Evolutionary conservation across 2,329 filamentous ascomycete species (phyloP).

Genomic region (Rugonectria rugulosa): DNA sequence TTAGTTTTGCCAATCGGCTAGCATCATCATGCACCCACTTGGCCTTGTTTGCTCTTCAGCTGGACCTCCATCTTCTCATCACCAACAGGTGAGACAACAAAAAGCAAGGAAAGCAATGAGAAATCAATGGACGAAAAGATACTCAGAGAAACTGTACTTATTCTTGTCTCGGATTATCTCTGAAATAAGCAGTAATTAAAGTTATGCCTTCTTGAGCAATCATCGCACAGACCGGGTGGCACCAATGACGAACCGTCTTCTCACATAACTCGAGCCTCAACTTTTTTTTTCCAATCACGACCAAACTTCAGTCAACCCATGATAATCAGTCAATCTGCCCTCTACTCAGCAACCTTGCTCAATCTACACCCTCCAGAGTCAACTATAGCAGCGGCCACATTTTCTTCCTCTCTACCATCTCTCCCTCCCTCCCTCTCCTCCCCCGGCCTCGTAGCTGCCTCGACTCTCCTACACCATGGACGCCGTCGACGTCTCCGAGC

Average conservation of each 20-base stretch:
- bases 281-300: not conserved
- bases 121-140: not conserved
- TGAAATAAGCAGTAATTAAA: not conserved
- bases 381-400: too few relatives aligned
- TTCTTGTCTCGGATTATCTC: not conserved
- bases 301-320: not conserved
- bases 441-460: conserved; percentile 44
- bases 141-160: not conserved
- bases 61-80: too few relatives aligned
- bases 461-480: conserved; percentile 52
- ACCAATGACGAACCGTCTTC: not conserved
- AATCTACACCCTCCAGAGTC: not conserved
- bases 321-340: not conserved
- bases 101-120: too few relatives aligned
- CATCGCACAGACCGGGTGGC: conserved; percentile 5
- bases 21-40: not conserved
- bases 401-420: not conserved
- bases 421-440: not conserved
- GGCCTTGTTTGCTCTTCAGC: not conserved
- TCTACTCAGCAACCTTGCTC: not conserved
- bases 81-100: not conserved
- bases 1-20: conserved; percentile 5
- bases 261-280: conserved; percentile 5
- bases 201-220: not conserved
- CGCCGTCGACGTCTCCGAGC: conserved; percentile 64